These are phyloP conservation scores for Cytospora mali DNA, from an alignment of 2,329 filamentous ascomycete genomes.

Conservation along the genomic window DNA sequence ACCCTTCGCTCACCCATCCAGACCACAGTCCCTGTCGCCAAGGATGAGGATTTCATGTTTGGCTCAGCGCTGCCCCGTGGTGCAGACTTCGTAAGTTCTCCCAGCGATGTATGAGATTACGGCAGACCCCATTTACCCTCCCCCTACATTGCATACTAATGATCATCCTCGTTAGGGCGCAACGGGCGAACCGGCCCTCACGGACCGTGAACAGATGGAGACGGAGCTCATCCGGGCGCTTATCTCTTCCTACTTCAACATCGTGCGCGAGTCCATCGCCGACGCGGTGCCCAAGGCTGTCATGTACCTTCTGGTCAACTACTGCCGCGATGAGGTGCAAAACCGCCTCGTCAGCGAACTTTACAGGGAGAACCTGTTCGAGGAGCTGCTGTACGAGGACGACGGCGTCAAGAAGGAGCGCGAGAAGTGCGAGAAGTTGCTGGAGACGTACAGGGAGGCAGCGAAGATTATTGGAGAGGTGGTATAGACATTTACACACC, in stretches of 20 bases:
- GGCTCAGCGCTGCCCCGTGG: slow-evolving; percentile 44
- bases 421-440: slow-evolving; percentile 96
- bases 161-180: slow-evolving; percentile 46
- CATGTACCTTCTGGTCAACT: slow-evolving; percentile 98
- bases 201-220: slow-evolving; percentile 94
- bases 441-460: slow-evolving; percentile 94
- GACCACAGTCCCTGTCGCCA: slow-evolving; percentile 39
- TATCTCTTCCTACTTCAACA: slow-evolving; percentile 98
- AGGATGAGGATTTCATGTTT: slow-evolving; percentile 46
- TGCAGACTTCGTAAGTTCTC: slow-evolving; percentile 59
- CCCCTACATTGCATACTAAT: slow-evolving; percentile 30
- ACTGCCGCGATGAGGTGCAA: slow-evolving; percentile 97
- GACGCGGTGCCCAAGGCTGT: slow-evolving; percentile 98
- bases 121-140: neutral
- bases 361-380: slow-evolving; percentile 89
- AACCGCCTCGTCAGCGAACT: slow-evolving; percentile 94
- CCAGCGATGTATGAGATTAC: slow-evolving; percentile 15
- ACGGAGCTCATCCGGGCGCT: slow-evolving; percentile 95
- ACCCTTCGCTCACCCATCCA: slow-evolving; percentile 54
- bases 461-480: slow-evolving; percentile 98
- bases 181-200: slow-evolving; percentile 80
- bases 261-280: slow-evolving; percentile 96
- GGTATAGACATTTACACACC: slow-evolving; percentile 58
- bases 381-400: slow-evolving; percentile 94
- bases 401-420: slow-evolving; percentile 96